A percentile compares a stretch with the other conserved stretches of the same genome.
Conservation (phyloP, 179 eudicot genomes). For the Heliamphora pulchella region DNA sequence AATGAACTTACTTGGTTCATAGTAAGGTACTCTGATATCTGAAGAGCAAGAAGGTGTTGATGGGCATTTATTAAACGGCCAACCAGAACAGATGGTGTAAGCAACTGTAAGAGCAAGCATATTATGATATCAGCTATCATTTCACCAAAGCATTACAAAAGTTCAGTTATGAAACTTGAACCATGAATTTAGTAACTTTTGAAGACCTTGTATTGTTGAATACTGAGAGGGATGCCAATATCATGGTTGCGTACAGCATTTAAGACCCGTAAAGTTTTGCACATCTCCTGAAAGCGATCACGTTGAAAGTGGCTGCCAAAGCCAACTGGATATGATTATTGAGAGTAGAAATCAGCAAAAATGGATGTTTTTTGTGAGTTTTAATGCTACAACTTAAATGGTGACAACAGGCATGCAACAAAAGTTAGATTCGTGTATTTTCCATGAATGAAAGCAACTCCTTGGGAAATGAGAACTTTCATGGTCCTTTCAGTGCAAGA, state of each 20-base stretch:
- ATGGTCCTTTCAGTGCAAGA: background rate
- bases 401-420: slow-evolving; percentile 6
- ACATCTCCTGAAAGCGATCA: slow-evolving; percentile 89
- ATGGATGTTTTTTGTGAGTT: slow-evolving; percentile 16
- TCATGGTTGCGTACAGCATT: slow-evolving; percentile 86
- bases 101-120: slow-evolving; percentile 43
- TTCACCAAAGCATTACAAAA: background rate
- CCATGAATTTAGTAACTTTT: background rate
- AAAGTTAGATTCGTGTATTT: background rate
- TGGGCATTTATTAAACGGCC: slow-evolving; percentile 85
- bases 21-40: slow-evolving; percentile 77
- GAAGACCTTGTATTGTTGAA: slow-evolving; percentile 86
- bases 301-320: slow-evolving; percentile 98
- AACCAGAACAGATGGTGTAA: slow-evolving; percentile 83
- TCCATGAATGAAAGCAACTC: background rate
- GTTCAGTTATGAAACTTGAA: slow-evolving; percentile 5
- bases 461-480: background rate
- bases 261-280: slow-evolving; percentile 80
- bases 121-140: background rate
- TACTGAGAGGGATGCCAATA: slow-evolving; percentile 85
- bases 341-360: slow-evolving; percentile 52
- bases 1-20: slow-evolving; percentile 60
- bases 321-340: slow-evolving; percentile 88
- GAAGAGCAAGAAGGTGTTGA: slow-evolving; percentile 75
- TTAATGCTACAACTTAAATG: slow-evolving; percentile 5